Conservation (phyloP, 106 monocot genomes). For the Dendrobium chrysotoxum region DNA sequence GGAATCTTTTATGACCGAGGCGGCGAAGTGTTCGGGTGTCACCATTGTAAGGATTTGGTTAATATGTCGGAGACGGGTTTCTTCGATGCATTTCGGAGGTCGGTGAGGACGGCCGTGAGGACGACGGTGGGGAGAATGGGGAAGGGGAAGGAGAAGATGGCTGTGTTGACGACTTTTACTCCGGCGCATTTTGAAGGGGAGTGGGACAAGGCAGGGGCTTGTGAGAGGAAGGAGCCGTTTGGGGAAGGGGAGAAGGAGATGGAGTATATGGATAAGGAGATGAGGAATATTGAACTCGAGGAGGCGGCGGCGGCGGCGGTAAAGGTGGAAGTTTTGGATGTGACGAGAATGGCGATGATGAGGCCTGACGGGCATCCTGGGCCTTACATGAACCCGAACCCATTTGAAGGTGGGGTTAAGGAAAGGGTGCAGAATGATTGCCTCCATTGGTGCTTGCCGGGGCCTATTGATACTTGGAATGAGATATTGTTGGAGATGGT, state of each 20-base stretch:
- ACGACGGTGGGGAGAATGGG: neutral
- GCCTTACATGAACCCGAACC: conserved; percentile 62
- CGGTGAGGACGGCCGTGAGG: conserved; percentile 33
- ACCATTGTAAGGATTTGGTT: conserved; percentile 46
- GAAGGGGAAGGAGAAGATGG: conserved; percentile 21
- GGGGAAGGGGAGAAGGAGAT: conserved; percentile 53
- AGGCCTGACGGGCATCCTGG: conserved; percentile 87
- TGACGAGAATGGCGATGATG: conserved; percentile 65
- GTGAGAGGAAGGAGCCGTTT: conserved; percentile 64
- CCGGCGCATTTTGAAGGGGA: conserved; percentile 93
- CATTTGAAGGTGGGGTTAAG: conserved; percentile 36
- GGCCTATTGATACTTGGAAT: conserved; percentile 75
- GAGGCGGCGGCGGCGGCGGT: conserved; percentile 31
- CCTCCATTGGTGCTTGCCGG: conserved; percentile 89
- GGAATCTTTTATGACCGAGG: conserved; percentile 56
- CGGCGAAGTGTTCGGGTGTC: conserved; percentile 56
- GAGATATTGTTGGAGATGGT: conserved; percentile 53
- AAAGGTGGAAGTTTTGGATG: conserved; percentile 55
- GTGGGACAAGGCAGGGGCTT: conserved; percentile 78
- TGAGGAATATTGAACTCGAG: conserved; percentile 52
- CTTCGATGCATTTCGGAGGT: conserved; percentile 60
- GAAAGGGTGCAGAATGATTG: conserved; percentile 76
- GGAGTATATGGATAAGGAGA: conserved; percentile 57
- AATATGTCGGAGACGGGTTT: conserved; percentile 76
- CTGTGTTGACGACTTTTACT: conserved; percentile 79